Evolutionary conservation across 768 basidiomycete species (phyloP).

Genomic region (Lactifluus subvellereus): DNA sequence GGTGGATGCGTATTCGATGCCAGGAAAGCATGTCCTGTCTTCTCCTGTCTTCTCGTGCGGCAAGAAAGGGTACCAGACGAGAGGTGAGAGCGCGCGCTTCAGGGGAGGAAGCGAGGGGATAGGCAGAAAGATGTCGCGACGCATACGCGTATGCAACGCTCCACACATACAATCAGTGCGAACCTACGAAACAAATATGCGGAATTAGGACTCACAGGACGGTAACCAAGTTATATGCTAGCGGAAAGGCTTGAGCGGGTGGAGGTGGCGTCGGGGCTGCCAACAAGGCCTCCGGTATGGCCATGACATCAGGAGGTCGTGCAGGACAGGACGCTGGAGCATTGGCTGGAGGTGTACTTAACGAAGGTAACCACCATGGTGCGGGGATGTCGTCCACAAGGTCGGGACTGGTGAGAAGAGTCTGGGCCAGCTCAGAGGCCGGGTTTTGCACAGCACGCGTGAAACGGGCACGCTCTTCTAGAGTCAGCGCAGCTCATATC

Average conservation of each 20-base stretch:
- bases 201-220: conserved; percentile 47
- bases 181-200: neutral
- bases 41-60: conserved; percentile 52
- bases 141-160: conserved; percentile 68
- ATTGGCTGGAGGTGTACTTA: neutral
- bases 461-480: conserved; percentile 57
- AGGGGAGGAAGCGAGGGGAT: conserved; percentile 46
- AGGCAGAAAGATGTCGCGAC: conserved; percentile 55
- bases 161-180: neutral
- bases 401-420: conserved; percentile 54
- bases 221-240: conserved; percentile 66
- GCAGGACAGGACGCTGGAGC: conserved; percentile 29
- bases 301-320: conserved; percentile 39
- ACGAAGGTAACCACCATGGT: conserved; percentile 65
- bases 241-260: conserved; percentile 25
- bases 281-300: conserved; percentile 41
- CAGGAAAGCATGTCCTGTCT: conserved; percentile 45
- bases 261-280: conserved; percentile 31
- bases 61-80: conserved; percentile 57
- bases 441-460: conserved; percentile 55
- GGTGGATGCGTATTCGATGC: conserved; percentile 47
- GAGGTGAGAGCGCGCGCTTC: conserved; percentile 45
- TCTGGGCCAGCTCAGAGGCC: conserved; percentile 50
- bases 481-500: conserved; percentile 56
- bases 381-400: conserved; percentile 42